Evolutionary conservation across 331 rosid genomes (phyloP).

Genomic region (Phaseolus coccineus): DNA sequence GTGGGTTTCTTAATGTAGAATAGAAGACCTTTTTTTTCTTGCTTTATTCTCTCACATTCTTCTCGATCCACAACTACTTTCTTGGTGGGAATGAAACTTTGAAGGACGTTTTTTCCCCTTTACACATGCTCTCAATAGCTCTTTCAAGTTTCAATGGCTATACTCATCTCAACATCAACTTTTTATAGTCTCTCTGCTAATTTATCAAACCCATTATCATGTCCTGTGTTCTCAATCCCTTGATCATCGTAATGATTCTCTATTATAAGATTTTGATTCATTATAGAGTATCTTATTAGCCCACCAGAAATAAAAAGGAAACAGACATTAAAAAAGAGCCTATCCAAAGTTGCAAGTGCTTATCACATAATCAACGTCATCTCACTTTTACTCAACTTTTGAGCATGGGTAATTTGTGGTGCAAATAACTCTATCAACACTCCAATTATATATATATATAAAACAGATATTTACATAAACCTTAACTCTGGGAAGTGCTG

Average conservation of each 20-base stretch:
- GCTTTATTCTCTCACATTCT: constrained; percentile 69
- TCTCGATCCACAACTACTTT: constrained; percentile 72
- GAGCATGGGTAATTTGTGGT: constrained; percentile 44
- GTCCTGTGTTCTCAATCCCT: constrained; percentile 52
- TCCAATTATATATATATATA: constrained; percentile 11
- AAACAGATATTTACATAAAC: constrained; percentile 25
- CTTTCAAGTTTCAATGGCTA: constrained; percentile 73
- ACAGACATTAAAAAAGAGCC: constrained; percentile 45
- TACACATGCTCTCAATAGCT: constrained; percentile 65
- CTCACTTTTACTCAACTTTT: constrained; percentile 44
- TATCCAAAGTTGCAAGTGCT: constrained; percentile 47
- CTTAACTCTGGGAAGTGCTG: constrained; percentile 44
- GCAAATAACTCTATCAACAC: constrained; percentile 21
- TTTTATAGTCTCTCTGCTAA: constrained; percentile 58
- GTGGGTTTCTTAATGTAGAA: constrained; percentile 62
- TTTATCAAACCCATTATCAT: constrained; percentile 84
- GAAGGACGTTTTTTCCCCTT: constrained; percentile 54
- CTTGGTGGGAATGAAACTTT: constrained; percentile 75
- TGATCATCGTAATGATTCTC: constrained; percentile 64
- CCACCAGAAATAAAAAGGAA: constrained; percentile 39
- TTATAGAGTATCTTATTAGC: constrained; percentile 46
- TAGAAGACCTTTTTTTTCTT: constrained; percentile 56
- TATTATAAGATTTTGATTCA: constrained; percentile 53
- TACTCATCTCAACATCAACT: constrained; percentile 74
- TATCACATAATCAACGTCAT: constrained; percentile 54